Conservation (phyloP, 768 basidiomycete genomes). For the Royoungia palumana region DNA sequence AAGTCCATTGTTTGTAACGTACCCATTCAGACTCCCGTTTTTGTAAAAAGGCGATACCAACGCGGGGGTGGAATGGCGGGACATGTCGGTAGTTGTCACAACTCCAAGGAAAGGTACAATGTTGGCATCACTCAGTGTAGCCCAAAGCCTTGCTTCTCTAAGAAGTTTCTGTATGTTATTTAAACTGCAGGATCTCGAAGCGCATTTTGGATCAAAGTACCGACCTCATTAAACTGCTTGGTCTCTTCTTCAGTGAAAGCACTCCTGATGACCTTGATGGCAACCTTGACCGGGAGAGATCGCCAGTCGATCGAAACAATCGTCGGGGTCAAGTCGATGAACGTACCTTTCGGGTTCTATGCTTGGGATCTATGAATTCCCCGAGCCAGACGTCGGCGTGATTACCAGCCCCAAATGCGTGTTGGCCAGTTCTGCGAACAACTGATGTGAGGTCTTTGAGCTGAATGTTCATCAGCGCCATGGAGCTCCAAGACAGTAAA, state of each 20-base stretch:
- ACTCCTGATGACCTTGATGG: constrained; percentile 28
- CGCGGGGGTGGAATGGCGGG: constrained; percentile 16
- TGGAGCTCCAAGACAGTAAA: neutral
- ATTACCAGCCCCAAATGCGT: constrained; percentile 17
- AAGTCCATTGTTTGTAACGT: constrained; percentile 10
- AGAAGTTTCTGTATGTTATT: constrained; percentile 21
- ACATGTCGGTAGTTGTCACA: constrained; percentile 15
- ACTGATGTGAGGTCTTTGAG: constrained; percentile 20
- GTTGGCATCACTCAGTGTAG: constrained; percentile 19
- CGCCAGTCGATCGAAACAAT: neutral
- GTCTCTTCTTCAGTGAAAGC: constrained; percentile 12
- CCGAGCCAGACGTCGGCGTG: constrained; percentile 26
- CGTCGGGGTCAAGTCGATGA: neutral
- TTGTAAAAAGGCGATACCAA: constrained; percentile 28
- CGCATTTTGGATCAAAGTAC: neutral
- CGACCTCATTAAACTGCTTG: constrained; percentile 20
- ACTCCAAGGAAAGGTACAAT: constrained; percentile 26
- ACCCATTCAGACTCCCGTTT: constrained; percentile 18
- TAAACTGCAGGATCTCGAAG: neutral
- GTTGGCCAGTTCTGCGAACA: constrained; percentile 12
- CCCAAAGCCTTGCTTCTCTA: constrained; percentile 29
- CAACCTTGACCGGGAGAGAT: constrained; percentile 13
- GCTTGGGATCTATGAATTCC: constrained; percentile 12
- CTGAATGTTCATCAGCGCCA: constrained; percentile 18
- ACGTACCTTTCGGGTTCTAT: constrained; percentile 7